phyloP scores from a whole-genome alignment of 768 basidiomycete species.

The Leccinum boreale region DNA sequence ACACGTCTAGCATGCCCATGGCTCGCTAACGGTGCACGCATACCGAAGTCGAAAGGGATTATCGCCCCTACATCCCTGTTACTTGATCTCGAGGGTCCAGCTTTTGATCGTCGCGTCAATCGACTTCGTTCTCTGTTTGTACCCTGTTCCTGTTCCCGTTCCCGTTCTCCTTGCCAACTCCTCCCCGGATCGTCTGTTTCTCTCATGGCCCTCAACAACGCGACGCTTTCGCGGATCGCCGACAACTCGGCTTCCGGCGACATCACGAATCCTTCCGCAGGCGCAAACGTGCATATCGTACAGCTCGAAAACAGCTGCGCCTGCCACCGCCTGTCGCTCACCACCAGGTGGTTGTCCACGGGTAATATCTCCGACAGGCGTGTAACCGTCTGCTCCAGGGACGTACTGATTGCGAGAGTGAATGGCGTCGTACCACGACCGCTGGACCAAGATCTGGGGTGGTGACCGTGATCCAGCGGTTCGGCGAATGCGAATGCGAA shows the following conservation, averaged over 20 bases:
- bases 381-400: slow-evolving; percentile 40
- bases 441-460: not conserved
- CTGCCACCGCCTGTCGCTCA: slow-evolving; percentile 54
- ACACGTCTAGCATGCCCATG: not conserved
- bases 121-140: not conserved
- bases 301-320: slow-evolving; percentile 56
- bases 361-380: slow-evolving; percentile 47
- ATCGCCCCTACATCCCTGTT: not conserved
- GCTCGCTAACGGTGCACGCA: not conserved
- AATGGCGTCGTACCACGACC: slow-evolving; percentile 32
- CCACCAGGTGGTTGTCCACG: slow-evolving; percentile 42
- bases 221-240: slow-evolving; percentile 47
- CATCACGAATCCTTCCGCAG: slow-evolving; percentile 23
- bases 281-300: slow-evolving; percentile 54
- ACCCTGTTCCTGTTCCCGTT: not conserved
- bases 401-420: slow-evolving; percentile 50
- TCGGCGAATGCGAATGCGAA: slow-evolving; percentile 49
- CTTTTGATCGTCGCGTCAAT: not conserved
- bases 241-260: slow-evolving; percentile 22
- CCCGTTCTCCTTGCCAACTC: slow-evolving; percentile 1
- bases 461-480: slow-evolving; percentile 35
- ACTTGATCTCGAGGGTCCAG: slow-evolving; percentile 1
- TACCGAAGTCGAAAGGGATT: not conserved
- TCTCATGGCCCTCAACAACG: slow-evolving; percentile 39
- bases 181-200: slow-evolving; percentile 35